These are phyloP conservation scores for Vitis hybrid DNA, from an alignment of 177 flowering plant species.

Conservation along the genomic window DNA sequence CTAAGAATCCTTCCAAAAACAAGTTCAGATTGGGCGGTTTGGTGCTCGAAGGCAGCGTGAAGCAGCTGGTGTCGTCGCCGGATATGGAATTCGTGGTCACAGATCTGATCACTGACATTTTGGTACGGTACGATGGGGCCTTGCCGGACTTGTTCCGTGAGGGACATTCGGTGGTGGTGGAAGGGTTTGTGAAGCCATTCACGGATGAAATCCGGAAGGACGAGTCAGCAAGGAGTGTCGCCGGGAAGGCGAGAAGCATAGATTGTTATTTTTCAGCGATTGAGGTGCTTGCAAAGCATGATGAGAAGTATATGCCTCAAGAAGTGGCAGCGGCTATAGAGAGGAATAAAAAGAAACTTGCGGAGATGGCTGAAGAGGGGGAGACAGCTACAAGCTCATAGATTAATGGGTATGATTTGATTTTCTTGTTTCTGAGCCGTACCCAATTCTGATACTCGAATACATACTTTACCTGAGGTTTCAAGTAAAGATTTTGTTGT, in stretches of 20 bases:
- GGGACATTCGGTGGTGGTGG: slow-evolving; percentile 93
- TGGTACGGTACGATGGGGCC: slow-evolving; percentile 70
- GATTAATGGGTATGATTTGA: slow-evolving; percentile 9
- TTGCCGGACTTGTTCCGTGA: slow-evolving; percentile 91
- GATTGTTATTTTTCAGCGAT: slow-evolving; percentile 70
- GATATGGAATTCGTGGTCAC: slow-evolving; percentile 85
- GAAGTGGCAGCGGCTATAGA: slow-evolving; percentile 89
- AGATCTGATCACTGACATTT: slow-evolving; percentile 76
- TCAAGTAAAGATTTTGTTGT: too few species aligned
- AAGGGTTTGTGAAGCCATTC: slow-evolving; percentile 72
- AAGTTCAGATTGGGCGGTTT: slow-evolving; percentile 85
- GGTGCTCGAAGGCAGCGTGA: slow-evolving; percentile 82
- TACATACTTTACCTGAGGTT: too few species aligned
- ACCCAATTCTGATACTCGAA: too few species aligned
- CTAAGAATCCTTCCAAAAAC: slow-evolving; percentile 49
- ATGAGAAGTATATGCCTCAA: slow-evolving; percentile 92
- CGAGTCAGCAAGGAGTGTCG: slow-evolving; percentile 30
- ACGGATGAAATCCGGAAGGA: slow-evolving; percentile 43
- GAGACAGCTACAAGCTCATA: slow-evolving; percentile 11
- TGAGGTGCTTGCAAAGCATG: slow-evolving; percentile 95
- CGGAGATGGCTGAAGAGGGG: slow-evolving; percentile 22
- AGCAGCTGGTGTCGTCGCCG: slow-evolving; percentile 52
- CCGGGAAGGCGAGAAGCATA: slow-evolving; percentile 62
- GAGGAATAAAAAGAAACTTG: slow-evolving; percentile 58
- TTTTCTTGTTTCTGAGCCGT: neutral